Evolutionary conservation across 2,329 filamentous ascomycete species (phyloP).

Genomic region (Mycosphaerelloides madeirae): DNA sequence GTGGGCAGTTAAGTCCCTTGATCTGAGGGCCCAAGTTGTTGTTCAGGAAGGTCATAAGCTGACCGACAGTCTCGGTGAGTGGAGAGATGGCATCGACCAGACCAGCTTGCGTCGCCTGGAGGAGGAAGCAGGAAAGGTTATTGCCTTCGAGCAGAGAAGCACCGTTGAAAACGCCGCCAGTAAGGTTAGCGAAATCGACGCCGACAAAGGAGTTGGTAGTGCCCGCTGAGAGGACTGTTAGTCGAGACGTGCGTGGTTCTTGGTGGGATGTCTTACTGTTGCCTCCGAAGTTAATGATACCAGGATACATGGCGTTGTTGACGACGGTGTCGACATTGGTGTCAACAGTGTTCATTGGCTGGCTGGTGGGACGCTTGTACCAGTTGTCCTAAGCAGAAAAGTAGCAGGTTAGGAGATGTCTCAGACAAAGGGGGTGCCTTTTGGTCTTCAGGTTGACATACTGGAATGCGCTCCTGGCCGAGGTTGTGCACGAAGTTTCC

Average conservation of each 20-base stretch:
- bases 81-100: slow-evolving; percentile 25
- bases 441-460: too few relatives aligned
- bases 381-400: too few relatives aligned
- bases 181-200: slow-evolving; percentile 32
- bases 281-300: slow-evolving; percentile 30
- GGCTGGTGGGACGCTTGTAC: slow-evolving; percentile 27
- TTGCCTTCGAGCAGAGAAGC: slow-evolving; percentile 25
- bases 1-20: slow-evolving; percentile 9
- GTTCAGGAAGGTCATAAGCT: slow-evolving; percentile 9
- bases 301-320: slow-evolving; percentile 19
- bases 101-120: slow-evolving; percentile 22
- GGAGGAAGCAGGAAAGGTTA: slow-evolving; percentile 33
- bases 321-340: slow-evolving; percentile 16
- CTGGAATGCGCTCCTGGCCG: slow-evolving; percentile 20
- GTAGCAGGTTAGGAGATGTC: too few relatives aligned
- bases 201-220: slow-evolving; percentile 31
- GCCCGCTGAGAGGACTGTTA: slow-evolving; percentile 22
- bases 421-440: too few relatives aligned
- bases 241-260: slow-evolving; percentile 13
- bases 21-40: slow-evolving; percentile 13
- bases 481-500: slow-evolving; percentile 15
- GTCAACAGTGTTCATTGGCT: slow-evolving; percentile 22
- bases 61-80: slow-evolving; percentile 8
- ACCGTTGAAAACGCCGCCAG: slow-evolving; percentile 40
- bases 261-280: slow-evolving; percentile 16